These are phyloP conservation scores for Homolaphlyctis polyrhiza DNA, from an alignment of 371 early-diverging fungal species.

Conservation along the genomic window DNA sequence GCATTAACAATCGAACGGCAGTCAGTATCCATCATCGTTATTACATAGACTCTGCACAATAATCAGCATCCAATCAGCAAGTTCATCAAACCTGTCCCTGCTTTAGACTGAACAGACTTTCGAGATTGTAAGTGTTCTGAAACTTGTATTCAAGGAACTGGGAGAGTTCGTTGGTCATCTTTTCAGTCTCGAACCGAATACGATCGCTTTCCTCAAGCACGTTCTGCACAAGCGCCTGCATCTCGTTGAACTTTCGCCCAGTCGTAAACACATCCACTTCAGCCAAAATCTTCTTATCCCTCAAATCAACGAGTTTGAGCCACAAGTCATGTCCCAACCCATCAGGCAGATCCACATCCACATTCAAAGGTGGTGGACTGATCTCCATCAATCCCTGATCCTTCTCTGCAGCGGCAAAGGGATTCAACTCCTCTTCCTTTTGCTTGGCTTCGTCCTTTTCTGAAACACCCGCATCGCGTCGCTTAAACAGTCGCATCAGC, in stretches of 20 bases:
- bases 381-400: conserved; percentile 1
- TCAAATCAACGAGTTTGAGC: conserved; percentile 34
- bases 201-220: conserved; percentile 34
- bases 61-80: neutral
- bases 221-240: conserved; percentile 30
- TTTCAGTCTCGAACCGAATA: conserved; percentile 36
- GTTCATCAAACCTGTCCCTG: conserved; percentile 43
- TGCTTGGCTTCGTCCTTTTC: conserved; percentile 10
- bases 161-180: conserved; percentile 20
- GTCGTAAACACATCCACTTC: conserved; percentile 30
- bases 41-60: neutral
- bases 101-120: conserved; percentile 42
- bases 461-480: conserved; percentile 17
- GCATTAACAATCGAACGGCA: neutral
- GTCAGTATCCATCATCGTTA: neutral
- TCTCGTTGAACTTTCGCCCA: conserved; percentile 19
- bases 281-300: conserved; percentile 35
- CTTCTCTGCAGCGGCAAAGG: conserved; percentile 13
- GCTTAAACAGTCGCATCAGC: conserved; percentile 37
- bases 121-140: conserved; percentile 39
- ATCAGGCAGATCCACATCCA: conserved; percentile 30
- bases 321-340: conserved; percentile 31
- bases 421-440: conserved; percentile 16
- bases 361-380: conserved; percentile 19
- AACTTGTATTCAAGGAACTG: conserved; percentile 40